Conservation (phyloP, 805 yeast species). For the Spathaspora arborariae region DNA sequence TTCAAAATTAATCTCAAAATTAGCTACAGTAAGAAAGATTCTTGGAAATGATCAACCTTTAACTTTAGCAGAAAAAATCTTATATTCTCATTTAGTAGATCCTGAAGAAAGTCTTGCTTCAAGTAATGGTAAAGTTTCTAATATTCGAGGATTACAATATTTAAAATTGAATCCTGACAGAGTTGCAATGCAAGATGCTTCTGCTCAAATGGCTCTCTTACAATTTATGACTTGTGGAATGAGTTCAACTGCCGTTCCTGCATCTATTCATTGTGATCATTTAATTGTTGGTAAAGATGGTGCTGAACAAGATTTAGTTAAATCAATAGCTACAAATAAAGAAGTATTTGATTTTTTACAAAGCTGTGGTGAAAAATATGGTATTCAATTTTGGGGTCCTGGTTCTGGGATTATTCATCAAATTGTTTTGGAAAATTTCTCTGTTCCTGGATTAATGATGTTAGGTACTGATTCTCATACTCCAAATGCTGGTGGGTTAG, state of each 20-base stretch:
- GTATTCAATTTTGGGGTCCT: constrained; percentile 98
- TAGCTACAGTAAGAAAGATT: constrained; percentile 59
- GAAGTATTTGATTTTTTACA: constrained; percentile 95
- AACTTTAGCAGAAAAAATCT: constrained; percentile 90
- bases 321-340: constrained; percentile 80
- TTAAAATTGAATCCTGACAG: constrained; percentile 94
- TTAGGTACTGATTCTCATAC: constrained; percentile 98
- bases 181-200: constrained; percentile 99
- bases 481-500: constrained; percentile 98
- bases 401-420: constrained; percentile 99
- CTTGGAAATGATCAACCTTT: constrained; percentile 63
- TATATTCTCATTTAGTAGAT: constrained; percentile 86
- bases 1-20: constrained; percentile 62
- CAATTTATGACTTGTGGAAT: constrained; percentile 98
- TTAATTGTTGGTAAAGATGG: constrained; percentile 95
- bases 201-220: constrained; percentile 97
- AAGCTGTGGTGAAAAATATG: constrained; percentile 90
- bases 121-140: constrained; percentile 44
- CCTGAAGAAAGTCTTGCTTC: constrained; percentile 75
- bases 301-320: constrained; percentile 75
- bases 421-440: constrained; percentile 93
- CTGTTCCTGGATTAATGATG: constrained; percentile 96
- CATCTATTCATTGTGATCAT: constrained; percentile 97
- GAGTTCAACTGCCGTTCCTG: constrained; percentile 84
- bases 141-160: constrained; percentile 82